A percentile compares a stretch with the other conserved stretches of the same genome.
These are phyloP conservation scores for Curvularia spicifera DNA, from an alignment of 2,329 filamentous ascomycete species.

Conservation along the genomic window DNA sequence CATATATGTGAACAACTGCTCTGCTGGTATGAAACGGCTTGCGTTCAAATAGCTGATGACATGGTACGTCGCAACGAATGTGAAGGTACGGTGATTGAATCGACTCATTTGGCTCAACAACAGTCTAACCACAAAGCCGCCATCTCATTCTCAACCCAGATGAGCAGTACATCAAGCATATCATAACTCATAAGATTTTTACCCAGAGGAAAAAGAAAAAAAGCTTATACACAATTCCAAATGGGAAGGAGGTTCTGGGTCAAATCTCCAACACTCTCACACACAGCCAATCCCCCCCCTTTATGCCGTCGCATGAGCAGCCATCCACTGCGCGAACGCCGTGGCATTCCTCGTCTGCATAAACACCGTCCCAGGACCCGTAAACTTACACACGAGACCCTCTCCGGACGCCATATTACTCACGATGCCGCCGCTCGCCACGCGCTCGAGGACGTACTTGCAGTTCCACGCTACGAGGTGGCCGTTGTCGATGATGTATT, in stretches of 20 bases:
- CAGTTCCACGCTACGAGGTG: constrained; percentile 97
- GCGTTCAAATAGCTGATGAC: too few relatives aligned
- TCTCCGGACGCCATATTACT: constrained; percentile 82
- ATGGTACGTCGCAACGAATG: neutral
- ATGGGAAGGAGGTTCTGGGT: too few relatives aligned
- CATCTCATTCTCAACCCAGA: neutral
- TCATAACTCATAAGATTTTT: too few relatives aligned
- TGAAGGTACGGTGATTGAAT: too few relatives aligned
- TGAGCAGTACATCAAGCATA: too few relatives aligned
- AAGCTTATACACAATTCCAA: neutral
- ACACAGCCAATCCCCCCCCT: neutral
- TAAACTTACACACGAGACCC: constrained; percentile 93
- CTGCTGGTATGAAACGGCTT: too few relatives aligned
- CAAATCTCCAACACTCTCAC: too few relatives aligned
- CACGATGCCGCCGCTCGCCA: constrained; percentile 90
- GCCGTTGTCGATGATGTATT: constrained; percentile 91
- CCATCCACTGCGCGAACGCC: constrained; percentile 63
- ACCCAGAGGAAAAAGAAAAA: too few relatives aligned
- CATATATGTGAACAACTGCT: too few relatives aligned
- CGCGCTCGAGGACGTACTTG: constrained; percentile 88
- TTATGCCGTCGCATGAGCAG: constrained; percentile 23
- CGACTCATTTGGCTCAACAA: neutral
- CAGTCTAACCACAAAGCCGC: neutral
- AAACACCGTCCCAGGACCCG: constrained; percentile 85
- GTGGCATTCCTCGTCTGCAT: constrained; percentile 89